Evolutionary conservation across 257 asterid species (phyloP).

Genomic region (Capsicum chinense): DNA sequence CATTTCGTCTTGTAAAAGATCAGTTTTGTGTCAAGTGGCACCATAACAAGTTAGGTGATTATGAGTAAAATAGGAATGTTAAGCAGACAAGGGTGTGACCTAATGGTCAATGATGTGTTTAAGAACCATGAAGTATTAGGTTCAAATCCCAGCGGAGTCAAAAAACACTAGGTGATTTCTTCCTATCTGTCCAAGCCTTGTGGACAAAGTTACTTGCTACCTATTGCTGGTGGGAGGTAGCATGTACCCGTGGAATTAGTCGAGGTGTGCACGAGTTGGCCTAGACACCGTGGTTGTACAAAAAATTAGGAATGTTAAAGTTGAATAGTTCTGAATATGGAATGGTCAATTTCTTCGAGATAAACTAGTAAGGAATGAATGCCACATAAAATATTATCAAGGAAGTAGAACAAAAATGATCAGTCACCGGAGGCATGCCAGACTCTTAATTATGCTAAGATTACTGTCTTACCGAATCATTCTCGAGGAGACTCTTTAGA

Average conservation of each 20-base stretch:
- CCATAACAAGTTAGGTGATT: neutral
- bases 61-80: neutral
- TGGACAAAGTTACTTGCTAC: too few species aligned
- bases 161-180: too few species aligned
- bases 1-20: neutral
- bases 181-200: too few species aligned
- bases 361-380: neutral
- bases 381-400: neutral
- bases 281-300: too few species aligned
- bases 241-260: too few species aligned
- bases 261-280: too few species aligned
- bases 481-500: conserved; percentile 17
- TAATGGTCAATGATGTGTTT: too few species aligned
- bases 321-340: neutral
- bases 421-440: neutral
- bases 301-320: neutral
- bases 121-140: too few species aligned
- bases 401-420: conserved; percentile 22
- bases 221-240: too few species aligned
- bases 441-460: neutral
- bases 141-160: too few species aligned
- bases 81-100: neutral
- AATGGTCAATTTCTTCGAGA: neutral
- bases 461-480: neutral
- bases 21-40: neutral